These are phyloP conservation scores for Lachnellula occidentalis DNA, from an alignment of 2,329 filamentous ascomycete genomes.

Conservation along the genomic window DNA sequence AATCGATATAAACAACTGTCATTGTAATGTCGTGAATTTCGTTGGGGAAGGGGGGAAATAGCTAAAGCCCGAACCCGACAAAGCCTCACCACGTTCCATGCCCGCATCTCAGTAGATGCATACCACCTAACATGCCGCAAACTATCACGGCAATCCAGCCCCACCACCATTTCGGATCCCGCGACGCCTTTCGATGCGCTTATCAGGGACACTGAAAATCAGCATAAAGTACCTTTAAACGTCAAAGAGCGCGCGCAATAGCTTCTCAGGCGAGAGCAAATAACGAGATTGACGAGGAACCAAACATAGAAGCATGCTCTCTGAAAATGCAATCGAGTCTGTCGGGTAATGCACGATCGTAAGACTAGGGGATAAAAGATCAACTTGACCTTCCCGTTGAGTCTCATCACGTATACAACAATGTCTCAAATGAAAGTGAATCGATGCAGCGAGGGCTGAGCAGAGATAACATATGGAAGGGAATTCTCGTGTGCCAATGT, in stretches of 20 bases:
- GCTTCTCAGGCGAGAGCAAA: not conserved
- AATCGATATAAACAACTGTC: not conserved
- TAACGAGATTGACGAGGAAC: not conserved
- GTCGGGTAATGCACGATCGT: not conserved
- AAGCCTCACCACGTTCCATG: not conserved
- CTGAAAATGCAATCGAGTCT: not conserved
- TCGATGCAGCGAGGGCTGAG: not conserved
- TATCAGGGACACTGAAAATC: not conserved
- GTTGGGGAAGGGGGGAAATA: not conserved
- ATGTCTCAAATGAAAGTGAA: not conserved
- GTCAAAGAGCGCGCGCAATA: not conserved
- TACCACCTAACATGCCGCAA: not conserved
- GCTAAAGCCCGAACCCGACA: not conserved
- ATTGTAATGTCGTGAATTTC: constrained; percentile 1
- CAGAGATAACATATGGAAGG: not conserved
- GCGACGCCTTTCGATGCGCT: not conserved
- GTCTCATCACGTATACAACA: not conserved
- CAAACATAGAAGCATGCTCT: not conserved
- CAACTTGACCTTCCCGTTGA: not conserved
- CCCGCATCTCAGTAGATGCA: not conserved
- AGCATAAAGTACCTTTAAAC: not conserved
- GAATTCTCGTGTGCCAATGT: not conserved
- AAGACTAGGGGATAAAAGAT: not conserved
- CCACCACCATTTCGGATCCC: not conserved
- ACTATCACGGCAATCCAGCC: not conserved